Percentiles rank a stretch among this genome's conserved stretches.
Evolutionary conservation across 2,329 filamentous ascomycete genomes (phyloP).

Genomic region (Zymoseptoria pseudotritici): DNA sequence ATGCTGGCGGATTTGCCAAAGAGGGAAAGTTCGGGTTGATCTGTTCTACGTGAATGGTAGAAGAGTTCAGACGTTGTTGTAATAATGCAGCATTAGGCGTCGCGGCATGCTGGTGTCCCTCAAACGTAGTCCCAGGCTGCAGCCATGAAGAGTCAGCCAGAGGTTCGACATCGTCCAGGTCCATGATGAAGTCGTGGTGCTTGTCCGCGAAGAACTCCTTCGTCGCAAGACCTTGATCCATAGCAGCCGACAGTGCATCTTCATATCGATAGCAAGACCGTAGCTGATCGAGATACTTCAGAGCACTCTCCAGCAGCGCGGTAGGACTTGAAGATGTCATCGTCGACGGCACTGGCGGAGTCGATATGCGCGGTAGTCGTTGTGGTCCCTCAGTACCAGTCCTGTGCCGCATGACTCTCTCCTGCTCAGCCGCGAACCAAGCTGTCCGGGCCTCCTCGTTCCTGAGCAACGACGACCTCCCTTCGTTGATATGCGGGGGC

Average conservation of each 20-base stretch:
- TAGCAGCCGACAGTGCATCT: constrained; percentile 47
- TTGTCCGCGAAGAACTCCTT: constrained; percentile 48
- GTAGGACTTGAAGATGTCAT: constrained; percentile 19
- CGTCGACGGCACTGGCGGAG: constrained; percentile 17
- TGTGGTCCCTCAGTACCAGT: constrained; percentile 22
- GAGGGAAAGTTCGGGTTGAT: constrained; percentile 26
- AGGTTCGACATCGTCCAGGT: constrained; percentile 44
- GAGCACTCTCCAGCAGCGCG: constrained; percentile 48
- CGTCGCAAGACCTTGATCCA: constrained; percentile 46
- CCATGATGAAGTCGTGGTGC: constrained; percentile 51
- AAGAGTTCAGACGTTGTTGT: constrained; percentile 11
- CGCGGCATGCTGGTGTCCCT: constrained; percentile 54
- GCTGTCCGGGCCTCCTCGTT: constrained; percentile 1
- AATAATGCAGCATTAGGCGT: constrained; percentile 20
- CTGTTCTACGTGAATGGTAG: constrained; percentile 22
- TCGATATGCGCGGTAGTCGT: constrained; percentile 23
- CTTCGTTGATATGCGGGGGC: constrained; percentile 5
- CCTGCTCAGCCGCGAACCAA: constrained; percentile 17
- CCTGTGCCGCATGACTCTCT: constrained; percentile 25
- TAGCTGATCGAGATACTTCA: constrained; percentile 55
- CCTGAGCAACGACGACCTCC: not conserved
- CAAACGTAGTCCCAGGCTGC: constrained; percentile 52
- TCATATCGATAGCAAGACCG: constrained; percentile 47
- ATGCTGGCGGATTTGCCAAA: constrained; percentile 11
- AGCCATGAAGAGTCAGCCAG: constrained; percentile 55